Base-by-base conservation (phyloP, 2,329 filamentous ascomycete species). In the Aschersonia sp. region DNA sequence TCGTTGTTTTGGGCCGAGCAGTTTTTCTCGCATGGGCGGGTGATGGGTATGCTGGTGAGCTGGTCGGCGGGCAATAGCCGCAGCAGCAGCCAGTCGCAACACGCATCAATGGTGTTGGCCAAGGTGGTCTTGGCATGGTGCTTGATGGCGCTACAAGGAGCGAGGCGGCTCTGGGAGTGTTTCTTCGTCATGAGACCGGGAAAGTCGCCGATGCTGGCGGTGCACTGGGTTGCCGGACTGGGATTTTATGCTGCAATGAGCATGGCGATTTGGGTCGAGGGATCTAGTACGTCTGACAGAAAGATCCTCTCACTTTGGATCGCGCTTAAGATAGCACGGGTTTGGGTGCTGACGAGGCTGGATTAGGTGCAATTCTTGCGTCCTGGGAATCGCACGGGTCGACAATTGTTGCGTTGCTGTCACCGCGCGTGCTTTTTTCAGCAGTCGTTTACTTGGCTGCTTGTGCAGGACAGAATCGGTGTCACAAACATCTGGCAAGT, bases 211-310 rank as follows among this genome's bases (percentile, higher is more conserved):
- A 98, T 98, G 90, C 88, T 83, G 79, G 65, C 89, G 52, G 76
- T 81, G 12, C 85, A 95, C 60, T 97, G 87, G 82, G 53, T 83
- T 12, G 62, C 95, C 41, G 92, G 88, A 0, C 63, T 92, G 45
- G 65, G 68, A 8, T 97, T 86, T 64, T 98, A 98, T 63, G 58
- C 81, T 5, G 71, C 71, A 49, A 83, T 86, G 56, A 81, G 81
- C 47, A 59, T 94, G 44, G 77, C 85, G 5, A 69, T 95, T 35
- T 95, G 89, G 89, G 74, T 94, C 50, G 87, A 97, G 63, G 85
- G 82, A 46, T 77, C 79, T 45, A 66, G 86, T 88, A 70, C 22
- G 22, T 22, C 22, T 22, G 22, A 22, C 22, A 22, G 22, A 22
- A 22, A 58, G 74, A 63, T 41, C 9, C 41, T 44, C 30, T 30